phyloP scores from a whole-genome alignment of 306 rosid species.

The Rosa lucieae region DNA sequence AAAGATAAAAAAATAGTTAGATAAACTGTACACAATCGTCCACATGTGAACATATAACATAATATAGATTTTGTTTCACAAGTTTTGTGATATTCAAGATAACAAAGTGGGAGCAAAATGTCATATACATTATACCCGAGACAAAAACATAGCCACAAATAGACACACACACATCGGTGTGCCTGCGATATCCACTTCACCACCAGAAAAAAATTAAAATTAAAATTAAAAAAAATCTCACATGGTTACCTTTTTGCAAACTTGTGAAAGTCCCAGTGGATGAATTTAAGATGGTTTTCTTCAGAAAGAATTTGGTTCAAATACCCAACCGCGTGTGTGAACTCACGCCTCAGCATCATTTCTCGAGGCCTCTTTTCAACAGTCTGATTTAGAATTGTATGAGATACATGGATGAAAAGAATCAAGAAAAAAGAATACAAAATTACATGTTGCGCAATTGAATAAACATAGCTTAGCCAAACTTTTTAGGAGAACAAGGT shows the following conservation, averaged over 20 bases:
- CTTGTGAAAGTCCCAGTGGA: constrained; percentile 98
- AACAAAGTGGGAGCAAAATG: neutral
- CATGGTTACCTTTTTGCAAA: constrained; percentile 78
- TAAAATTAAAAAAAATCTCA: neutral
- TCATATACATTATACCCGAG: neutral
- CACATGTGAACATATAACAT: neutral
- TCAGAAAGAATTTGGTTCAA: constrained; percentile 70
- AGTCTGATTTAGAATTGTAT: constrained; percentile 54
- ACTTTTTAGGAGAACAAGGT: neutral
- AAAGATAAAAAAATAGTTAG: constrained; percentile 36
- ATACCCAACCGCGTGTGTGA: constrained; percentile 86
- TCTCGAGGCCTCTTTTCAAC: constrained; percentile 97
- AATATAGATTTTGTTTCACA: neutral
- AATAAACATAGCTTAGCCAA: neutral
- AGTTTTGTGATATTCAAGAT: neutral
- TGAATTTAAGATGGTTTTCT: constrained; percentile 81
- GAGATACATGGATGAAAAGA: constrained; percentile 15
- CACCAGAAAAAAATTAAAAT: neutral
- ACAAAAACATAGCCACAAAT: too few relatives aligned
- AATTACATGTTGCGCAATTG: neutral
- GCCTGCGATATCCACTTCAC: neutral
- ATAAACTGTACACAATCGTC: neutral
- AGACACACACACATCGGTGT: neutral
- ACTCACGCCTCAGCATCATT: constrained; percentile 99
- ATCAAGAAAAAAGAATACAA: constrained; percentile 16